These are phyloP conservation scores for Echium plantagineum DNA, from an alignment of 257 asterid species.

Conservation along the genomic window DNA sequence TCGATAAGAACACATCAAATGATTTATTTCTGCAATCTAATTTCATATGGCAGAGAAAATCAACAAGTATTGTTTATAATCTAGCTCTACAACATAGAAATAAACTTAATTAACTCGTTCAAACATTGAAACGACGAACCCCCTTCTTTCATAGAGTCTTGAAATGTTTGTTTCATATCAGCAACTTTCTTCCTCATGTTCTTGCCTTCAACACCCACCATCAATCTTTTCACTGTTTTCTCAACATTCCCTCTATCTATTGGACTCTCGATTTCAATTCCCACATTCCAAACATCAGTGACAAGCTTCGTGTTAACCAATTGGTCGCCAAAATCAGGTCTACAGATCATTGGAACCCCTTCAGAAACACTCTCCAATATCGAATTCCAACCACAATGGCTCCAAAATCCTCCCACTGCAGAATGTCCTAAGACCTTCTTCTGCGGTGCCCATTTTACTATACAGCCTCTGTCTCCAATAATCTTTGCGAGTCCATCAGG, in stretches of 20 bases:
- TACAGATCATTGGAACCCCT: constrained; percentile 26
- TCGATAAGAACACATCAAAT: too few species aligned
- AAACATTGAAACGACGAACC: constrained; percentile 17
- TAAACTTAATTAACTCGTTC: constrained; percentile 14
- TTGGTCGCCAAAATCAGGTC: constrained; percentile 20
- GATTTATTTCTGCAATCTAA: too few species aligned
- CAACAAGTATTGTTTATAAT: too few species aligned
- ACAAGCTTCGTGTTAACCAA: constrained; percentile 16
- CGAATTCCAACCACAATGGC: too few species aligned
- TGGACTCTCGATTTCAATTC: constrained; percentile 10
- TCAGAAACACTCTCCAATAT: too few species aligned
- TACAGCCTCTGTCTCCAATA: constrained; percentile 11
- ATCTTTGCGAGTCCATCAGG: constrained; percentile 9
- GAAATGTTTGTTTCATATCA: constrained; percentile 13
- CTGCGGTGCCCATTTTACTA: too few species aligned
- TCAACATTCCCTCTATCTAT: constrained; percentile 15
- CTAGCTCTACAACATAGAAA: constrained; percentile 6
- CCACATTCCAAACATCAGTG: constrained; percentile 19
- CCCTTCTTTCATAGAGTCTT: constrained; percentile 3
- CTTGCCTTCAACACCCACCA: constrained; percentile 16
- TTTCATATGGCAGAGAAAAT: too few species aligned
- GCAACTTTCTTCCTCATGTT: constrained; percentile 13
- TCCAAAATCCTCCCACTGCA: too few species aligned
- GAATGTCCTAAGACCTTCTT: too few species aligned
- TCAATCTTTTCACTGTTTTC: constrained; percentile 8